Base-by-base conservation (phyloP, 805 yeast genomes). In the Nakazawaea peltata region DNA sequence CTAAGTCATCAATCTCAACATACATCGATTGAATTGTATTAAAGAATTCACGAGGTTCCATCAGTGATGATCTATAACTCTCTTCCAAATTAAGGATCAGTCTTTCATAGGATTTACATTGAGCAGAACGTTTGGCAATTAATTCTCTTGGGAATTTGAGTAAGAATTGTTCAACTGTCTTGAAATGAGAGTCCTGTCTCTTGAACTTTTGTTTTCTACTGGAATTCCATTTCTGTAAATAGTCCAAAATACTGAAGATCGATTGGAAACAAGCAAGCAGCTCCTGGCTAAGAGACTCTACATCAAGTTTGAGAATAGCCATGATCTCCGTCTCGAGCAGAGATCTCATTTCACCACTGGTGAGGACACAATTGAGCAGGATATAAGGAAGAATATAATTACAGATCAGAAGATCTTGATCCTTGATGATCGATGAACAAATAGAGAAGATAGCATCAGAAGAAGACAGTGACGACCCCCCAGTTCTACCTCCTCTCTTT, bases 31-130 rank as follows among this genome's bases (percentile, higher is more conserved):
- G 86, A n/a, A 92, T 56, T 4, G 77, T 66, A 61, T 52, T 16
- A 65, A 67, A 47, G 59, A 62, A 42, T 49, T 63, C 56, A 46
- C 57, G 54, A 34, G 65, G 51, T 14, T 48, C 63, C 43, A 61
- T 53, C 23, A 39, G 47, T 30, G 21, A 53, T 41, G 34, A 44
- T 25, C 87, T 59, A 41, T 71, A 72, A 41, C 82, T 75, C 47
- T 84, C 84, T 46, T 92, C 99, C 48, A 84, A 63, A 51, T 85
- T 86, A 34, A 88, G 61, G 6, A 90, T 76, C 0, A 97, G 87
- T 30, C 97, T 65, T 43, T 94, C 97, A 50, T 76, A 86, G 0
- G 94, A 78, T 30, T 77, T 83, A 41, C 94, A 83, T 43, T 86
- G 86, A 1, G 86, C 70, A 0, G 97, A 81, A 34, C 92, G 66